Evolutionary conservation across 2,329 filamentous ascomycete species (phyloP), one percentile per base, ranked within the genome.

Genomic region (Fusarium nematophilum): DNA sequence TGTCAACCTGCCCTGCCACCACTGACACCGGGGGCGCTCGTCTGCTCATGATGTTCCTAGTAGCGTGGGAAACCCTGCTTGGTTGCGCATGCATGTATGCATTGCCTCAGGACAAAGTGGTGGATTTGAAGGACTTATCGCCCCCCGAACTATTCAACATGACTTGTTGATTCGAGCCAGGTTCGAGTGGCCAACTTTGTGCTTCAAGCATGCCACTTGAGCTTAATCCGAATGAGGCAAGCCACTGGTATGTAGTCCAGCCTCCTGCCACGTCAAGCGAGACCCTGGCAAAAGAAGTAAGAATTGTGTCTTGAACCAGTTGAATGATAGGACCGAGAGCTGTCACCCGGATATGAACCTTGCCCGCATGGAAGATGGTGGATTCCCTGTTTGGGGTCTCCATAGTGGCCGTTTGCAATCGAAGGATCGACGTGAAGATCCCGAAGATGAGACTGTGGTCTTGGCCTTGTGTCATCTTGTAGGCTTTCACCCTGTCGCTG

Each of bases 391-490:
- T 30, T 13, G 17, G 4, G 17, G 11, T 13, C 30, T 17, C 43
- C 36, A 37, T 31, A 21, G n/a, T 51, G 14, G 31, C 37, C 27
- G 43, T 49, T 57, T 61, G 51, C 46, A 43, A 42, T 53, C 29
- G 25, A 27, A 31, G 10, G 34, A 36, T 53, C 23, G 34, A 38
- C 34, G 15, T 23, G 18, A n/a, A 21, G 11, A 38, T 38, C 21
- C 13, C 17, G 26, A 13, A 23, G 26, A 36, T 18, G 17, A 47
- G 34, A 30, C 17, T 36, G 25, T 27, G 27, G 46, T 21, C 39
- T 57, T 51, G 53, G 60, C 55, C 51, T 51, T 64, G 59, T 49
- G 31, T 26, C 46, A 49, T 17, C 30, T 39, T 48, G 14, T 15
- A 31, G 18, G 30, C 23, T 9, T 39, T 15, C n/a, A 9, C 14